Percentiles rank a stretch among this genome's conserved stretches.
These are phyloP conservation scores for Penicillium psychrosexuale DNA, from an alignment of 2,329 filamentous ascomycete genomes.

Conservation along the genomic window DNA sequence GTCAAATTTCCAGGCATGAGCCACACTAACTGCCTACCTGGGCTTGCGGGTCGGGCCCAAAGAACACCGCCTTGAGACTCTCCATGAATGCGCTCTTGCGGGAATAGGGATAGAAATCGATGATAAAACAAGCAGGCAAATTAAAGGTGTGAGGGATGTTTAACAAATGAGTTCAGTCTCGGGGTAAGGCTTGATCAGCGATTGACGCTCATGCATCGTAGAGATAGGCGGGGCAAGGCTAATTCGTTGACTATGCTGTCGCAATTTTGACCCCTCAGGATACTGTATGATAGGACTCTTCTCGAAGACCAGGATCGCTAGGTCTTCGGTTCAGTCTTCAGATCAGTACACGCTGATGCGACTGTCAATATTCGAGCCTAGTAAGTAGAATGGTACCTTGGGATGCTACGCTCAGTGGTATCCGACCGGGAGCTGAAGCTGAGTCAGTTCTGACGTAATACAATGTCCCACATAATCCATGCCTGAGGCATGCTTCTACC, in stretches of 20 bases:
- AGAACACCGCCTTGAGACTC: constrained; percentile 79
- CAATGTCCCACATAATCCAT: neutral
- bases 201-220: constrained; percentile 8
- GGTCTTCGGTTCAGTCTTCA: neutral
- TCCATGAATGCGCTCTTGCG: constrained; percentile 63
- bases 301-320: neutral
- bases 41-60: constrained; percentile 85
- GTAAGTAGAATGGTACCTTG: neutral
- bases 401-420: neutral
- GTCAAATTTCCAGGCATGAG: neutral
- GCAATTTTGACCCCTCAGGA: neutral
- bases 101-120: neutral
- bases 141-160: neutral
- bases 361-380: neutral
- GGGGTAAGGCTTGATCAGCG: neutral
- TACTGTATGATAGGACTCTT: neutral
- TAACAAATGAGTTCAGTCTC: neutral
- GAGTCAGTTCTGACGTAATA: constrained; percentile 9
- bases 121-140: neutral
- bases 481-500: constrained; percentile 39
- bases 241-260: neutral
- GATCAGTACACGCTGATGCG: neutral
- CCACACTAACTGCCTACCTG: constrained; percentile 60
- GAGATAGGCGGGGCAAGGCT: constrained; percentile 8
- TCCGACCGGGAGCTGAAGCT: neutral